phyloP scores from a whole-genome alignment of 164 flowering plant genomes.

The Sedum album region DNA sequence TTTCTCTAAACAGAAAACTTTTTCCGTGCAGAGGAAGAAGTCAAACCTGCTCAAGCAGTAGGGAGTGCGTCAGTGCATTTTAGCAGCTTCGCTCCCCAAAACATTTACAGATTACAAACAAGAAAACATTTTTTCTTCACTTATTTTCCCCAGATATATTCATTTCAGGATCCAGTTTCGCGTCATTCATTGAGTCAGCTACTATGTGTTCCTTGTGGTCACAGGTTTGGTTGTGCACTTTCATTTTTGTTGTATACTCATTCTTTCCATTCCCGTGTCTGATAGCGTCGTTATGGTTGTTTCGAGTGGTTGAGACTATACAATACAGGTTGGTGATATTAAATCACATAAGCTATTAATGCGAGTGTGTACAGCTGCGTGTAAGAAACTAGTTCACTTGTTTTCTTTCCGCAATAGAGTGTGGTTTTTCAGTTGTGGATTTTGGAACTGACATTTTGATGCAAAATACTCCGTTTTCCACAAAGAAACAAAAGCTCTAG shows the following conservation, averaged over 20 bases:
- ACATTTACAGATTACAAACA: slow-evolving; percentile 17
- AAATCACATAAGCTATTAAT: slow-evolving; percentile 26
- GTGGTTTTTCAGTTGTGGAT: no score
- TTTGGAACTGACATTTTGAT: no score
- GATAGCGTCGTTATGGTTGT: slow-evolving; percentile 8
- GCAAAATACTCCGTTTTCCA: no score
- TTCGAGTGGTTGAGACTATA: slow-evolving; percentile 17
- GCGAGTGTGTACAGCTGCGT: slow-evolving; percentile 59
- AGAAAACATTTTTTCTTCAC: not conserved
- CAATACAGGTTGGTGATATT: slow-evolving; percentile 31
- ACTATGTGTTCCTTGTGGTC: slow-evolving; percentile 49
- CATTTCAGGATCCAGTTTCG: not conserved
- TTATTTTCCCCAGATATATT: slow-evolving; percentile 11
- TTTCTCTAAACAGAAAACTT: not conserved
- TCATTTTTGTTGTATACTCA: slow-evolving; percentile 28
- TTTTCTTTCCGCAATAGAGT: slow-evolving; percentile 10
- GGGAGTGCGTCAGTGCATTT: slow-evolving; percentile 83
- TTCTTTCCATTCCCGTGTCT: not conserved
- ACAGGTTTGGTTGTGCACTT: slow-evolving; percentile 65
- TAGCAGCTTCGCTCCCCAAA: slow-evolving; percentile 84
- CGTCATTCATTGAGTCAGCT: slow-evolving; percentile 12
- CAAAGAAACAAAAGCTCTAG: no score
- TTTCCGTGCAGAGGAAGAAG: not conserved
- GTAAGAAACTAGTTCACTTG: slow-evolving; percentile 22
- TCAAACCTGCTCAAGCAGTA: slow-evolving; percentile 18